Base-by-base conservation (phyloP, 2,329 filamentous ascomycete species). In the Calonectria montana region DNA sequence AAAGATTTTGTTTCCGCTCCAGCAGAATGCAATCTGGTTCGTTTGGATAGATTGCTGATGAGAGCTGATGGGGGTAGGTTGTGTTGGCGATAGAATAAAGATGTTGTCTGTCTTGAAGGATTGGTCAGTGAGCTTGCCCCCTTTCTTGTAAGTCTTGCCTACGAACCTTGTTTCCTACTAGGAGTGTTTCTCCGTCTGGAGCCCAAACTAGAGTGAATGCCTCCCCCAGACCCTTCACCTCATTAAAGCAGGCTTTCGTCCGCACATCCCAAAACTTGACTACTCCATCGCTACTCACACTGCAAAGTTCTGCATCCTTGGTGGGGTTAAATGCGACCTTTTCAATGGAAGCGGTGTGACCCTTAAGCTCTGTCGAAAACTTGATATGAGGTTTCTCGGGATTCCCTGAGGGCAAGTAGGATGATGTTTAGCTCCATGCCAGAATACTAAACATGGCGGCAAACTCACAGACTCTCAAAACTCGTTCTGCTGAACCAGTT, bases 261-360 rank as follows among this genome's bases (percentile, higher is more conserved):
- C 94, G 87, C 15, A 95, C 93, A 79, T 96, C 94, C 94, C 94
- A 96, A 77, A 96, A 91, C 80, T 93, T 91, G 72, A 94, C 91
- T 37, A 92, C 89, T 2, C 94, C 94, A 80, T 96, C 94, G 53
- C 87, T 89, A 75, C 92, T 93, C 65, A 94, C 89, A 80, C 92
- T 95, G 76, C 92, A 94, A 10, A 96, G 86, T 83, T 96, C 92
- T 4, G 92, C 91, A 80, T 96, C 94, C 80, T 92, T 94, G 70
- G 89, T 88, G 0, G 94, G 94, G 79, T 94, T 94, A 83, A 95
- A 96, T 2, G 92, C 92, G 1, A 96, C 91, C 79, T 93, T 93
- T 80, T 95, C 94, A 55, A 96, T 91, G 31, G 88, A 83, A 29
- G 91, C 88, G 7, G 87, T 80, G 81, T 94, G 91, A 31, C 92